phyloP scores from a whole-genome alignment of 1,284 basidiomycete genomes.

The Termitomyces sp. region DNA sequence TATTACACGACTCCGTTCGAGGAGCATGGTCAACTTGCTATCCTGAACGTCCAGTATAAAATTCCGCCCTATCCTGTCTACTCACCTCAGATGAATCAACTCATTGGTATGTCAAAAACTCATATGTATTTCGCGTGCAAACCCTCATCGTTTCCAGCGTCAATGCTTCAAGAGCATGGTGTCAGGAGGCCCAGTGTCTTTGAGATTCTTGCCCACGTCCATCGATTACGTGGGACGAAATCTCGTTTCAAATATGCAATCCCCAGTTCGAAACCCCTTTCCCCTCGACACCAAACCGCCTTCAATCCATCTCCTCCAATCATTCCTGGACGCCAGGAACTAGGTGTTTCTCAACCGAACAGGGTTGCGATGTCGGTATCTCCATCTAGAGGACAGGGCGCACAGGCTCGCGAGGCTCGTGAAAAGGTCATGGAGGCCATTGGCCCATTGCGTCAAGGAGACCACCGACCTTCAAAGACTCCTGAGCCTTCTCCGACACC shows the following conservation, averaged over 20 bases:
- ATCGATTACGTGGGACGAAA: slow-evolving; percentile 78
- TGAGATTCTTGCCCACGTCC: slow-evolving; percentile 72
- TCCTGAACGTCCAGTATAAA: slow-evolving; percentile 94
- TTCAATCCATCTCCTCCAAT: slow-evolving; percentile 23
- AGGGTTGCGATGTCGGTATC: slow-evolving; percentile 20
- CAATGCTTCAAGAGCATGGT: slow-evolving; percentile 87
- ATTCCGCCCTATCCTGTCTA: slow-evolving; percentile 93
- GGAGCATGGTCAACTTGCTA: slow-evolving; percentile 93
- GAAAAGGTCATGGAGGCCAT: slow-evolving; percentile 74
- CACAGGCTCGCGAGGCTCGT: slow-evolving; percentile 65
- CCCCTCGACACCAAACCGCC: slow-evolving; percentile 33
- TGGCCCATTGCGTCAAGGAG: slow-evolving; percentile 69
- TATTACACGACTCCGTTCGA: slow-evolving; percentile 99
- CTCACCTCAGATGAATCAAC: slow-evolving; percentile 77
- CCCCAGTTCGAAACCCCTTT: slow-evolving; percentile 44
- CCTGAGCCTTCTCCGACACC: slow-evolving; percentile 20
- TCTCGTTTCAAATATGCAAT: slow-evolving; percentile 70
- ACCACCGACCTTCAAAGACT: slow-evolving; percentile 36
- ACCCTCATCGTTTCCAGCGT: slow-evolving; percentile 42
- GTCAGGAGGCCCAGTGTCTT: slow-evolving; percentile 78
- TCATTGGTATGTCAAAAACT: slow-evolving; percentile 67
- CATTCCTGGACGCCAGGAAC: slow-evolving; percentile 23
- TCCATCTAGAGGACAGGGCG: slow-evolving; percentile 40
- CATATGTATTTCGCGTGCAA: too few species aligned
- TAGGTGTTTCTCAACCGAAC: slow-evolving; percentile 14